phyloP scores from a whole-genome alignment of 73 alveolate species.

The Strombidium stylifer region DNA sequence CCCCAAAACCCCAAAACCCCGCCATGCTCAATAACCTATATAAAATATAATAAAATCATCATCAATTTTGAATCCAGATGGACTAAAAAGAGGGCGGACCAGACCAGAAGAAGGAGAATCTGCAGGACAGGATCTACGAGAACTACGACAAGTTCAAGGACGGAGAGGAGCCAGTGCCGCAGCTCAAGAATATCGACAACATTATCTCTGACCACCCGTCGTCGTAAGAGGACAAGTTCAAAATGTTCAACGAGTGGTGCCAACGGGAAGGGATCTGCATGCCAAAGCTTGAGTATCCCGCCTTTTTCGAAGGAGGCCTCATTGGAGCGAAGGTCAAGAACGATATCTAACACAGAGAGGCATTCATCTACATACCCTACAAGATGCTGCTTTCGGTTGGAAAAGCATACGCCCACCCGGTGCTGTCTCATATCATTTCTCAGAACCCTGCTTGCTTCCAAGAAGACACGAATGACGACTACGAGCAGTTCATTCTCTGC shows the following conservation, averaged over 20 bases:
- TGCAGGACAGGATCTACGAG: too few relatives aligned
- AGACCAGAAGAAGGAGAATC: too few relatives aligned
- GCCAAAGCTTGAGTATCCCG: conserved; percentile 36
- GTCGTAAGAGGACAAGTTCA: not conserved
- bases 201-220: too few relatives aligned
- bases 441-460: not conserved
- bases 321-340: not conserved
- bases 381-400: not conserved
- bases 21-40: too few relatives aligned
- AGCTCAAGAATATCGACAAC: too few relatives aligned
- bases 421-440: not conserved
- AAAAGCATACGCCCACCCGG: not conserved
- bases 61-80: too few relatives aligned
- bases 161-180: too few relatives aligned
- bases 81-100: too few relatives aligned
- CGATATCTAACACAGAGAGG: not conserved
- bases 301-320: conserved; percentile 16
- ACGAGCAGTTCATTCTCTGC: not conserved
- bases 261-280: conserved; percentile 1
- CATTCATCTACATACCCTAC: not conserved
- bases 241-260: conserved; percentile 27
- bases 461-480: not conserved
- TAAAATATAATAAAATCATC: too few relatives aligned
- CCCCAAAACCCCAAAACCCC: too few relatives aligned
- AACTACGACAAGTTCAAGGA: too few relatives aligned